phyloP scores from a whole-genome alignment of 768 basidiomycete genomes.

The Serendipita vermifera region DNA sequence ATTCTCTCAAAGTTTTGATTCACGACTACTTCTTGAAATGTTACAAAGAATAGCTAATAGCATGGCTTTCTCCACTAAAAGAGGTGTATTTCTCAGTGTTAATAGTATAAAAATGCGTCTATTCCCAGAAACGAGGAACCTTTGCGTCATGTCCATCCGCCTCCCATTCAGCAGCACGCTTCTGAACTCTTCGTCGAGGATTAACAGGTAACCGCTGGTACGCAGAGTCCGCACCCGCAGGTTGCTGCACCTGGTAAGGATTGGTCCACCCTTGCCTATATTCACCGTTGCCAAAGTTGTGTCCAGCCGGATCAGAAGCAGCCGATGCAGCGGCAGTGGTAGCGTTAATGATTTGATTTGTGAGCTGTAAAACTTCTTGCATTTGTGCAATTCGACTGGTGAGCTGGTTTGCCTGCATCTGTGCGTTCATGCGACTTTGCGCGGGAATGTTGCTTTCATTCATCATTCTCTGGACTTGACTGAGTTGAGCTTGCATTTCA shows the following conservation, averaged over 20 bases:
- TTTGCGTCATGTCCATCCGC: conserved; percentile 1
- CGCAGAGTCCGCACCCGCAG: conserved; percentile 62
- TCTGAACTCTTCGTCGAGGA: conserved; percentile 46
- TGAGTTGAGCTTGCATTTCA: conserved; percentile 71
- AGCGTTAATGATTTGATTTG: conserved; percentile 16
- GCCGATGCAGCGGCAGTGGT: conserved; percentile 30
- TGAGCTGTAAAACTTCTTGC: conserved; percentile 3
- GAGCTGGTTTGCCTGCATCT: neutral
- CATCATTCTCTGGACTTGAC: conserved; percentile 47
- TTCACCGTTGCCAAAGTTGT: conserved; percentile 24
- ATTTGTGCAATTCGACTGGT: neutral
- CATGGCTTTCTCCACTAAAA: too few relatives aligned
- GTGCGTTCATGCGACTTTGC: neutral
- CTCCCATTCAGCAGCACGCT: conserved; percentile 5
- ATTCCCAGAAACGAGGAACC: conserved; percentile 11
- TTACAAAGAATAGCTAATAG: too few relatives aligned
- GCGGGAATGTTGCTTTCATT: conserved; percentile 69
- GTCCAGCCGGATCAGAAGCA: conserved; percentile 22
- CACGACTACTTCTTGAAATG: too few relatives aligned
- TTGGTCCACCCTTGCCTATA: conserved; percentile 37
- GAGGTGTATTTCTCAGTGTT: too few relatives aligned
- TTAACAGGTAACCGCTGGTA: conserved; percentile 77
- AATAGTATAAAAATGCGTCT: too few relatives aligned
- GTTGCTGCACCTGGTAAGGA: conserved; percentile 50
- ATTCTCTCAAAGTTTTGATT: too few relatives aligned